These are phyloP conservation scores for Rhodotorula sp. DNA, from an alignment of 1,284 basidiomycete species.

Conservation along the genomic window DNA sequence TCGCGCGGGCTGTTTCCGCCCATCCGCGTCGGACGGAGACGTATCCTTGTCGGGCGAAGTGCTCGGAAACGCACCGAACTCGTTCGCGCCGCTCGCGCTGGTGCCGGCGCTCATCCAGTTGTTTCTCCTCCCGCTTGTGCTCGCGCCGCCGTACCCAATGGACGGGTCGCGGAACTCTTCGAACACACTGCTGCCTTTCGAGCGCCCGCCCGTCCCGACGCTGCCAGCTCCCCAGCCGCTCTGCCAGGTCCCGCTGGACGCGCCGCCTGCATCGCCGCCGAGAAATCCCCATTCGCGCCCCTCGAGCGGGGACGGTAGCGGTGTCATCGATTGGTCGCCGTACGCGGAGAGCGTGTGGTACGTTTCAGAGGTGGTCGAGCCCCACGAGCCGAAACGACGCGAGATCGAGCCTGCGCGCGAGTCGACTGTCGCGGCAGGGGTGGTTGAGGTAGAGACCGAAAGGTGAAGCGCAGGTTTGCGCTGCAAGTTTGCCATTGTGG, in stretches of 20 bases:
- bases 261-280: neutral
- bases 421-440: neutral
- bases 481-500: neutral
- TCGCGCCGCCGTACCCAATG: neutral
- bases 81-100: neutral
- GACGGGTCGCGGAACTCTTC: constrained; percentile 8
- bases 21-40: neutral
- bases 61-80: constrained; percentile 10
- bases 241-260: neutral
- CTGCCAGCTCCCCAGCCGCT: constrained; percentile 2
- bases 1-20: constrained; percentile 3
- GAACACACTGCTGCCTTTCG: neutral
- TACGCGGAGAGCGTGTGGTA: constrained; percentile 7
- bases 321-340: constrained; percentile 25
- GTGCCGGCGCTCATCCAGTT: neutral
- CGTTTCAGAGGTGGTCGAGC: constrained; percentile 24
- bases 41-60: neutral
- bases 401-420: constrained; percentile 1
- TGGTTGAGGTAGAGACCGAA: constrained; percentile 10
- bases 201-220: neutral
- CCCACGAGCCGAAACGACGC: constrained; percentile 35
- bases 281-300: constrained; percentile 28
- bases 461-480: constrained; percentile 20
- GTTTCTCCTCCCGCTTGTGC: neutral
- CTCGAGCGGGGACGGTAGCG: constrained; percentile 31